Percentiles rank a stretch among this genome's conserved stretches.
phyloP scores from a whole-genome alignment of 2,329 filamentous ascomycete species.

The Diaporthe sp. region DNA sequence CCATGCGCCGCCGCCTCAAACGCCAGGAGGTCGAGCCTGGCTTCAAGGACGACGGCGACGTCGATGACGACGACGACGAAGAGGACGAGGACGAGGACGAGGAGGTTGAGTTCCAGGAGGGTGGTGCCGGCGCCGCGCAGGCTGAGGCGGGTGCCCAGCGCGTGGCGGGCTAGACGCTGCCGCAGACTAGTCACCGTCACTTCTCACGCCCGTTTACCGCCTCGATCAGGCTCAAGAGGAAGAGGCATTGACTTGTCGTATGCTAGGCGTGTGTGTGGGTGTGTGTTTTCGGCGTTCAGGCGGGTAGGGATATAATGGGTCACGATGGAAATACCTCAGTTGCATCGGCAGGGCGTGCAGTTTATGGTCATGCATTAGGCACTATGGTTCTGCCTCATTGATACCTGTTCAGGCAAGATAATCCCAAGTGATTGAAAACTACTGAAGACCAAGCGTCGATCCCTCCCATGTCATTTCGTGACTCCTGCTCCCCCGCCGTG shows the following conservation, averaged over 20 bases:
- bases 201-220: not conserved
- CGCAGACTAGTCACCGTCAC: not conserved
- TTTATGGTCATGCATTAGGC: conserved; percentile 32
- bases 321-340: conserved; percentile 33
- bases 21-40: conserved; percentile 81
- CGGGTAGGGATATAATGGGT: conserved; percentile 24
- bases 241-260: not conserved
- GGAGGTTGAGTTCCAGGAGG: conserved; percentile 53
- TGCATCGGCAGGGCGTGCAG: conserved; percentile 31
- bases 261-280: not conserved
- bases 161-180: conserved; percentile 16
- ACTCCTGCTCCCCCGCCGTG: not conserved
- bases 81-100: conserved; percentile 69
- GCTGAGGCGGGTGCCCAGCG: conserved; percentile 23
- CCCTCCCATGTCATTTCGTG: not conserved
- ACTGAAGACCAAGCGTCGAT: not conserved
- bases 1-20: conserved; percentile 82
- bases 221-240: not conserved
- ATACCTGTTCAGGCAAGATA: conserved; percentile 29
- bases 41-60: conserved; percentile 78
- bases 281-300: conserved; percentile 25
- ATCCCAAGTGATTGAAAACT: conserved; percentile 25
- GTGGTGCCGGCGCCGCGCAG: conserved; percentile 39
- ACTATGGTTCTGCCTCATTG: conserved; percentile 25
- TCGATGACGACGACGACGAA: conserved; percentile 73